Conservation (phyloP, 495 filamentous ascomycete genomes). For the Xylaria sp. region DNA sequence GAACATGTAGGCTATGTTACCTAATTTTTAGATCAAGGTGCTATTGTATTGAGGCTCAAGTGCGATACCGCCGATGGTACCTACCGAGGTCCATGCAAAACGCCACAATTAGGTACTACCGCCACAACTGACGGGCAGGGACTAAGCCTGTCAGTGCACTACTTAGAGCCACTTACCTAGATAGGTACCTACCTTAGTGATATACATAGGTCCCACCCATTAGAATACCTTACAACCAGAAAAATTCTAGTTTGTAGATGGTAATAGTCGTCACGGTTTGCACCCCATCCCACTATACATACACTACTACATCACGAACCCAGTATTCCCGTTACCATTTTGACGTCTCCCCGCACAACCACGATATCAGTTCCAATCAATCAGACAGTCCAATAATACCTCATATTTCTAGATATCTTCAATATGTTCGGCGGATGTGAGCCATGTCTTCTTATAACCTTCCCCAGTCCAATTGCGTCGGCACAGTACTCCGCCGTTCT, state of each 20-base stretch:
- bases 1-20: too few relatives aligned
- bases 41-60: constrained; percentile 13
- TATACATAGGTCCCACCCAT: too few relatives aligned
- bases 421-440: constrained; percentile 58
- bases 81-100: background rate
- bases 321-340: background rate
- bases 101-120: constrained; percentile 15
- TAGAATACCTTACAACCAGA: too few relatives aligned
- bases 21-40: constrained; percentile 12
- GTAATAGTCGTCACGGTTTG: constrained; percentile 16
- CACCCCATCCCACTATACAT: constrained; percentile 23
- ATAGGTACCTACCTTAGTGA: too few relatives aligned
- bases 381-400: background rate
- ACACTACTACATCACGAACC: constrained; percentile 7
- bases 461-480: background rate
- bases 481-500: background rate
- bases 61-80: background rate
- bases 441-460: constrained; percentile 25
- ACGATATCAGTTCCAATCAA: background rate
- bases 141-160: background rate
- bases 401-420: constrained; percentile 9
- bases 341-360: background rate
- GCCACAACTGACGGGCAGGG: background rate
- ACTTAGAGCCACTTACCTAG: too few relatives aligned
- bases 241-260: constrained; percentile 14